Evolutionary conservation across 1,284 basidiomycete genomes (phyloP), one percentile per base, ranked within the genome.

Genomic region (Wolfiporia cocos): DNA sequence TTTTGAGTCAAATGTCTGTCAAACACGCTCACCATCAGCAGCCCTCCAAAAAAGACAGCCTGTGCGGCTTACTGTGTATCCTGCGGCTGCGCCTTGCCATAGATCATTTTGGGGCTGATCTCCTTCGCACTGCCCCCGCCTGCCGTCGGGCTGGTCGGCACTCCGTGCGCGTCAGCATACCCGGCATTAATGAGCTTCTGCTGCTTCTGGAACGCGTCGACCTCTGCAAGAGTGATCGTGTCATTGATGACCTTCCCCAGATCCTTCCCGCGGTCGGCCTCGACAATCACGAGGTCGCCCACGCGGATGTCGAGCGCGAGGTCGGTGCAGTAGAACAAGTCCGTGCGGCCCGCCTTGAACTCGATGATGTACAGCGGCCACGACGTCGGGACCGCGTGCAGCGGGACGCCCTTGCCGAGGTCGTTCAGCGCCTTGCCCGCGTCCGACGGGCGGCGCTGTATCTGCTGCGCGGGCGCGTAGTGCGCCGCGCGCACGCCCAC

Each of bases 361-460:
- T 96, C 90, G 54, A 98, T 89, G 55, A 98, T 94, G 71, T 82
- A 98, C 4, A 98, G 74, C n/a, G 88, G 89, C 68, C 87, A 92
- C 19, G 81, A 79, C 14, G 83, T 66, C 0, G 92, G 84, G 22
- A 99, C 81, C 22, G 82, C 68, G 54, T 86, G 80, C 14, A 98
- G 73, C 0, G 93, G 91, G 0, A 97, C 77, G 15, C 94, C 94
- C 57, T 87, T 89, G 36, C 94, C 94, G 11, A 96, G 79, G 18
- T 94, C 90, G 20, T 65, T 68, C 45, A 82, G 59, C 20, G 65
- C 59, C 19, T 64, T 62, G 10, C 60, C 48, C 3, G 75, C 72
- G 47, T 81, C 77, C 0, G 78, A 78, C 2, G 72, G 57, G 12
- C 76, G 70, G 5, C 68, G 69, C 33, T 74, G 74, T 32, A 63